Evolutionary conservation across 768 basidiomycete species (phyloP).

Genomic region (Crucibulum laeve): DNA sequence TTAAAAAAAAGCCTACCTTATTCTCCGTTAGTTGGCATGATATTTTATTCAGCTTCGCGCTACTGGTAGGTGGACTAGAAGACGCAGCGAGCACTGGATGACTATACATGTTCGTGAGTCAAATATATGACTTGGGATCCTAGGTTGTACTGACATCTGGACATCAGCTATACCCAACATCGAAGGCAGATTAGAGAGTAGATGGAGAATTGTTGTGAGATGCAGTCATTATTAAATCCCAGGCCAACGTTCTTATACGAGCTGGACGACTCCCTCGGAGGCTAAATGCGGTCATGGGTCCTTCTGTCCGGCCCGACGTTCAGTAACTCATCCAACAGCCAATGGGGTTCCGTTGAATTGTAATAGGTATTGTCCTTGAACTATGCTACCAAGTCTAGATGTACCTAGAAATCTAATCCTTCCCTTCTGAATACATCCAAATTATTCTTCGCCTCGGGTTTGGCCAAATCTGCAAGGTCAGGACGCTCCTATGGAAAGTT

Average conservation of each 20-base stretch:
- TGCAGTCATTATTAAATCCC: too few species aligned
- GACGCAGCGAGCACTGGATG: conserved; percentile 34
- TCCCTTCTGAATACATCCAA: conserved; percentile 73
- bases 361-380: conserved; percentile 6
- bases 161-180: conserved; percentile 50
- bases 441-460: conserved; percentile 53
- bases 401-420: conserved; percentile 82
- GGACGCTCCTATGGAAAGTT: conserved; percentile 55
- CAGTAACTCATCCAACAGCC: conserved; percentile 8
- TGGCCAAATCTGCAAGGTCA: conserved; percentile 78
- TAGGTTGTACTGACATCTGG: conserved; percentile 40
- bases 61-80: conserved; percentile 12
- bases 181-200: conserved; percentile 8
- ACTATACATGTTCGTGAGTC: conserved; percentile 16
- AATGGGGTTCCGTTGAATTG: conserved; percentile 17
- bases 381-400: conserved; percentile 5
- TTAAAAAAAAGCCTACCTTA: conserved; percentile 41
- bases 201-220: too few species aligned
- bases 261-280: too few species aligned
- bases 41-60: conserved; percentile 63
- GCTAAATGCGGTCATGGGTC: too few species aligned
- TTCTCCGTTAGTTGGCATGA: conserved; percentile 73
- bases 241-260: too few species aligned
- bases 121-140: neutral
- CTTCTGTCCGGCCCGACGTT: neutral